Evolutionary conservation across 1,139 yeast genomes (phyloP), one percentile per base, ranked within the genome.

Genomic region (Geotrichum siamense): DNA sequence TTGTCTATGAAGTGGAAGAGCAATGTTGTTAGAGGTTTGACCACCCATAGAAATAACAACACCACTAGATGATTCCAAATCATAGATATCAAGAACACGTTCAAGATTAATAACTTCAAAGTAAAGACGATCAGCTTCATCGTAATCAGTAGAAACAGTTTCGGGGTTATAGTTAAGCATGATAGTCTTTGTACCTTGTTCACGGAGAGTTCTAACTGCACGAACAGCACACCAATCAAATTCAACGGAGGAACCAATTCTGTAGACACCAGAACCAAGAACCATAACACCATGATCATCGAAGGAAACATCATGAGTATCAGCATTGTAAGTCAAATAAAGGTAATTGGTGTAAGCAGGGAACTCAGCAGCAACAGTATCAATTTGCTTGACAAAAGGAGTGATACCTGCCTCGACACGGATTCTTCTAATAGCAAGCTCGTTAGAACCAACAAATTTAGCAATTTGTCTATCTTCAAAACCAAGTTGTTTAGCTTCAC

Each of bases 221-320:
- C 94, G 78, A 51, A 91, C 98, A 41, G 97, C 98, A 75, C 98
- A 91, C 98, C 98, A 91, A 68, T 91, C 98, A 58, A 91, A 91
- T 69, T 91, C 98, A 49, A 91, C 98, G 21, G 97, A 89, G 3
- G 97, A 89, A 49, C 98, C 98, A 63, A 91, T 91, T 68, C 98
- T 79, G 75, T 91, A 91, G 44, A 91, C 98, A 70, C 98, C 98
- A 10, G 97, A 89, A 45, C 98, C 98, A 55, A 91, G 74, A 35
- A 91, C 98, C 78, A 91, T 72, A 51, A 93, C 82, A 59, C 98
- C 97, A 54, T 84, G 76, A 52, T 89, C 97, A 58, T 84, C 76
- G 61, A 91, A 91, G 34, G 71, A 75, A 47, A 91, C 80, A 65
- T 91, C 98, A 55, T 82, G 82, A 42, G 78, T 74, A 43, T 86